Evolutionary conservation across 2,329 filamentous ascomycete species (phyloP).

Genomic region (Ploettnerulaceae sp.): DNA sequence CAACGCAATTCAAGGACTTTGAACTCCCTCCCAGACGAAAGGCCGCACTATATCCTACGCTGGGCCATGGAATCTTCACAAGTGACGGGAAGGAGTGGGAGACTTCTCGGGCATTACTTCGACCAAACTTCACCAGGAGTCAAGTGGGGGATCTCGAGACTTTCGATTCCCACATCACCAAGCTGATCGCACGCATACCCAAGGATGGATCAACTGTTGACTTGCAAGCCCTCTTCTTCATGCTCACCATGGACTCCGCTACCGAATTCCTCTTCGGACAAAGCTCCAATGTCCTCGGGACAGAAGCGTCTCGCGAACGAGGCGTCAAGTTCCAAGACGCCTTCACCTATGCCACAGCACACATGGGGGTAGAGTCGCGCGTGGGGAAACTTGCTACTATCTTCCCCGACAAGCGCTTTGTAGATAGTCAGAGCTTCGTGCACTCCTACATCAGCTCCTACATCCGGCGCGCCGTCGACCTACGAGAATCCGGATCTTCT

Average conservation of each 20-base stretch:
- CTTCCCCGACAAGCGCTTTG: constrained; percentile 27
- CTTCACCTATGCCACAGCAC: constrained; percentile 34
- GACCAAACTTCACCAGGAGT: constrained; percentile 48
- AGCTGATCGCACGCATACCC: constrained; percentile 55
- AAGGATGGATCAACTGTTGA: constrained; percentile 50
- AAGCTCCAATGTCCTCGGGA: constrained; percentile 42
- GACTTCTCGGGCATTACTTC: constrained; percentile 47
- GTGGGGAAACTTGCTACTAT: constrained; percentile 27
- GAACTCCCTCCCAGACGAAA: constrained; percentile 43
- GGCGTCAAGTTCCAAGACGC: constrained; percentile 33
- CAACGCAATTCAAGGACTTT: constrained; percentile 52
- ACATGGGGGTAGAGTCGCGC: constrained; percentile 25
- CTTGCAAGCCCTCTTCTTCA: constrained; percentile 58
- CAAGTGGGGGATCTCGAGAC: constrained; percentile 47
- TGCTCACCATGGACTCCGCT: constrained; percentile 60
- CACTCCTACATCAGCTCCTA: constrained; percentile 30
- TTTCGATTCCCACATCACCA: constrained; percentile 55
- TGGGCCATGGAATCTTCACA: constrained; percentile 54
- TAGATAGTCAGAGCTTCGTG: constrained; percentile 24
- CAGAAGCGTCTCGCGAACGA: constrained; percentile 5
- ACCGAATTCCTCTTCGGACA: constrained; percentile 65
- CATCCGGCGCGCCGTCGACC: constrained; percentile 25
- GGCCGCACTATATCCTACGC: constrained; percentile 40
- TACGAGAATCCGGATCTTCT: constrained; percentile 17
- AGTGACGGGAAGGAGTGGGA: constrained; percentile 49